These are phyloP conservation scores for Sclerotinia minor DNA, from an alignment of 2,329 filamentous ascomycete genomes.

Conservation along the genomic window DNA sequence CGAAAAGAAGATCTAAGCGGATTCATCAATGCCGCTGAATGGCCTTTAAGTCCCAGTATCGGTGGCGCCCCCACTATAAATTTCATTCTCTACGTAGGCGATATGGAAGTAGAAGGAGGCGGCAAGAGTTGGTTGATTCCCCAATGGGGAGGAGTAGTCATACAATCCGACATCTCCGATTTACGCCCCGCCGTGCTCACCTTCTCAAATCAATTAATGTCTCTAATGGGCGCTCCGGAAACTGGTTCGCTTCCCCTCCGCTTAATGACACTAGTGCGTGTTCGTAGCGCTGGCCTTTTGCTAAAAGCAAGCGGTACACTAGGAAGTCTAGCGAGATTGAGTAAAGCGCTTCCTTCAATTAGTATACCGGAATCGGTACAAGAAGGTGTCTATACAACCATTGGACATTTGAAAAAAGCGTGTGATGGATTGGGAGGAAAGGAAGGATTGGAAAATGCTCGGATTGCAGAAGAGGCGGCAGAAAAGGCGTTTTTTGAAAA, in stretches of 20 bases:
- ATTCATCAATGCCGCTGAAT: slow-evolving; percentile 97
- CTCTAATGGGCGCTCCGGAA: slow-evolving; percentile 80
- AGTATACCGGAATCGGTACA: slow-evolving; percentile 87
- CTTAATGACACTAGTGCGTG: slow-evolving; percentile 79
- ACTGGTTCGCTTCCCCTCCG: slow-evolving; percentile 82
- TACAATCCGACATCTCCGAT: slow-evolving; percentile 58
- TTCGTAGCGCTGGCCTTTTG: slow-evolving; percentile 80
- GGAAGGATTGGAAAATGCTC: slow-evolving; percentile 75
- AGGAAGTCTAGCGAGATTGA: slow-evolving; percentile 86
- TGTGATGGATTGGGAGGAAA: slow-evolving; percentile 68
- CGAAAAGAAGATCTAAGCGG: slow-evolving; percentile 85
- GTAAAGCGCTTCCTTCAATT: slow-evolving; percentile 80
- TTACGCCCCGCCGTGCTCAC: slow-evolving; percentile 81
- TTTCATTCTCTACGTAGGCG: slow-evolving; percentile 85
- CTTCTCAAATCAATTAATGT: slow-evolving; percentile 87
- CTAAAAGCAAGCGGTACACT: slow-evolving; percentile 90
- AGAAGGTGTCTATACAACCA: slow-evolving; percentile 77
- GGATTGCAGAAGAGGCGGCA: slow-evolving; percentile 82
- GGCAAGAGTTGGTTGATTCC: slow-evolving; percentile 83
- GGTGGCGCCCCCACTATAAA: slow-evolving; percentile 92
- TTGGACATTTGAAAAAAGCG: slow-evolving; percentile 73
- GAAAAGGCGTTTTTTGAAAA: slow-evolving; percentile 98
- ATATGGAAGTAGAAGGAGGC: slow-evolving; percentile 49
- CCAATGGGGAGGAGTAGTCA: slow-evolving; percentile 84
- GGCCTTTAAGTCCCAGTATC: slow-evolving; percentile 93